Base-by-base conservation (phyloP, 495 filamentous ascomycete species). In the Daldinia decipiens region DNA sequence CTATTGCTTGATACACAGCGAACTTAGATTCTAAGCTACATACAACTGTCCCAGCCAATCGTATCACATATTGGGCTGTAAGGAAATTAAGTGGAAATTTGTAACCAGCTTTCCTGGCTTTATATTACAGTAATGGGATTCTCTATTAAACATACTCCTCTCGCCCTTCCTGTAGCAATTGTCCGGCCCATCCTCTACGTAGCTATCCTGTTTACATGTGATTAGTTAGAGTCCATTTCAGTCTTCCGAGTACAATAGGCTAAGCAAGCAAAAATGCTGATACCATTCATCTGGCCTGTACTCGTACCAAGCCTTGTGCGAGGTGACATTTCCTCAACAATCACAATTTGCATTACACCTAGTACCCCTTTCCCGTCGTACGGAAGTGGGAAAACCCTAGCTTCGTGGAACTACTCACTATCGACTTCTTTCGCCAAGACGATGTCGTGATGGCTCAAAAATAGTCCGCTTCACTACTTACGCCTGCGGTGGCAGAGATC, bases 11-110 rank as follows among this genome's bases (percentile, higher is more conserved):
- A 77, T 75, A 77, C 74, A 78, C 71, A 75, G 68, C 74, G 63
- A 74, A 76, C 65, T 75, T 77, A 77, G 75, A 77, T 68, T 62
- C 73, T 75, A 70, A 76, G 73, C 75, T 77, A 74, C 75, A 77
- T 74, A 76, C 75, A 76, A 69, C 72, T 76, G 58, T 68, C 57
- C 65, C 67, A 68, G 68, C 67, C 70, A 77, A 73, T 73, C 60
- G 65, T 73, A 73, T 66, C 61, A 69, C 70, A 73, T 73, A 68
- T 73, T 73, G 58, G 65, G 70, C 70, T 73, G 66, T 59, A 64
- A 69, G 58, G 36, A 54, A 47, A 62, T 59, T 58, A 56, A 65
- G 56, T 53, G 32, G 38, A 65, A 59, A 60, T 45, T 65, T 43
- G 70, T 73, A 65, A 73, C 62, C 52, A 65, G 38, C 56, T 32